A percentile compares a stretch with the other conserved stretches of the same genome.
Conservation (phyloP, 176 grass and related monocot genomes). For the sorghum (Sorghum bicolor) region DNA sequence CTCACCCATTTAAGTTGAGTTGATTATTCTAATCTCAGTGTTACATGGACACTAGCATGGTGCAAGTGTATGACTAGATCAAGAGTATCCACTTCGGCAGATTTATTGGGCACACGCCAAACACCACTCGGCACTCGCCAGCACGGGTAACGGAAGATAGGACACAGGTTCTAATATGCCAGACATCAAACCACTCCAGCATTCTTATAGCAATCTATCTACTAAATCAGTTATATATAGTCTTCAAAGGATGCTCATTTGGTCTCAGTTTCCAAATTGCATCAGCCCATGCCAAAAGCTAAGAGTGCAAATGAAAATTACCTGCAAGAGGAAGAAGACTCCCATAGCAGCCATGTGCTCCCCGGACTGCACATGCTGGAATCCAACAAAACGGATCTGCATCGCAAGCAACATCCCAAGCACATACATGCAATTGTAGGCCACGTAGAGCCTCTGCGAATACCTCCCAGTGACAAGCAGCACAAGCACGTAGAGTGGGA, state of each 20-base stretch:
- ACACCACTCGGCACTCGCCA: background rate
- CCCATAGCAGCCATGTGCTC: constrained; percentile 99
- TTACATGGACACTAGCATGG: background rate
- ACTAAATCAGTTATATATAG: background rate
- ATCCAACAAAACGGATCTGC: constrained; percentile 98
- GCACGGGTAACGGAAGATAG: background rate
- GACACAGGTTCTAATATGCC: background rate
- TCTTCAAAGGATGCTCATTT: background rate
- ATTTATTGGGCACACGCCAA: background rate
- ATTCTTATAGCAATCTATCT: background rate
- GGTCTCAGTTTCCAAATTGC: background rate
- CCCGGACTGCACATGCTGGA: constrained; percentile 97
- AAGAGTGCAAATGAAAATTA: constrained; percentile 5
- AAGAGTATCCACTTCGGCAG: background rate
- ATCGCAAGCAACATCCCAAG: constrained; percentile 93
- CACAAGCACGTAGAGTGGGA: constrained; percentile 90
- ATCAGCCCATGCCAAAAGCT: background rate
- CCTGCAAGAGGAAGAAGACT: constrained; percentile 97
- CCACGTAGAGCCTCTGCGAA: constrained; percentile 92
- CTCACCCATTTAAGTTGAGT: background rate
- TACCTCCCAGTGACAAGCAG: constrained; percentile 94
- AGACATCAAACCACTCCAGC: background rate
- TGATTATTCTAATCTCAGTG: background rate
- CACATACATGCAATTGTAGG: constrained; percentile 94
- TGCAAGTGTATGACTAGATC: background rate